Percentiles rank a stretch among this genome's conserved stretches.
Evolutionary conservation across 805 yeast species (phyloP).

Genomic region (Metschnikowia matae): DNA sequence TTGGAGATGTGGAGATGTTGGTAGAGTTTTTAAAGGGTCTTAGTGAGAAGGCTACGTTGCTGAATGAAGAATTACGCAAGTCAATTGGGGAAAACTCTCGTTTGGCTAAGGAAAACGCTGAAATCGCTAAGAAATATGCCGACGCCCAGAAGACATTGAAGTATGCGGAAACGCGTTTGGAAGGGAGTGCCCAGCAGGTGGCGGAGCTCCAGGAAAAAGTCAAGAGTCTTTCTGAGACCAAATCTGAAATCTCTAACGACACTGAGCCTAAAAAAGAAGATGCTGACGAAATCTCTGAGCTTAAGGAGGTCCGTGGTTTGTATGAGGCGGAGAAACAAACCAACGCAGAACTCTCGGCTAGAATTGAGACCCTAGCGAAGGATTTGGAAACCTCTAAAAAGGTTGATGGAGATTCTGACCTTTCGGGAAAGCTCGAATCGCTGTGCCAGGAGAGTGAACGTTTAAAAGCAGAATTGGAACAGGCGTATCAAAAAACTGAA

Average conservation of each 20-base stretch:
- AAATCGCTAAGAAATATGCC: conserved; percentile 8
- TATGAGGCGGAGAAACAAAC: neutral
- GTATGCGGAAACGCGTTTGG: conserved; percentile 15
- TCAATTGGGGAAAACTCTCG: conserved; percentile 28
- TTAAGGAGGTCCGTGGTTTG: neutral
- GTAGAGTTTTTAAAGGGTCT: conserved; percentile 66
- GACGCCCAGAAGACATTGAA: conserved; percentile 15
- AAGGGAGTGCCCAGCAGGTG: conserved; percentile 3
- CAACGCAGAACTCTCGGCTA: conserved; percentile 6
- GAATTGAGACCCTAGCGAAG: neutral
- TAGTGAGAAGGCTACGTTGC: conserved; percentile 54
- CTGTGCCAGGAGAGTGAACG: neutral
- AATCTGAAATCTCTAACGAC: neutral
- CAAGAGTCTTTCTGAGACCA: neutral
- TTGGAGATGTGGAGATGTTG: conserved; percentile 67
- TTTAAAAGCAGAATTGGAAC: neutral
- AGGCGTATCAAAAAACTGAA: neutral
- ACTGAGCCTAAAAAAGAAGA: no score
- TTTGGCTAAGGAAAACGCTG: conserved; percentile 10
- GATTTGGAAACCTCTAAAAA: neutral
- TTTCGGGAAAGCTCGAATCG: neutral
- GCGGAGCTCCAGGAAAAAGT: neutral
- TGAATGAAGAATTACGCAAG: conserved; percentile 62
- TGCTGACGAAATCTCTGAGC: neutral
- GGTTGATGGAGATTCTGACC: neutral